Evolutionary conservation across 371 early-diverging fungal species (phyloP).

Genomic region (Basidiobolus heterosporus): DNA sequence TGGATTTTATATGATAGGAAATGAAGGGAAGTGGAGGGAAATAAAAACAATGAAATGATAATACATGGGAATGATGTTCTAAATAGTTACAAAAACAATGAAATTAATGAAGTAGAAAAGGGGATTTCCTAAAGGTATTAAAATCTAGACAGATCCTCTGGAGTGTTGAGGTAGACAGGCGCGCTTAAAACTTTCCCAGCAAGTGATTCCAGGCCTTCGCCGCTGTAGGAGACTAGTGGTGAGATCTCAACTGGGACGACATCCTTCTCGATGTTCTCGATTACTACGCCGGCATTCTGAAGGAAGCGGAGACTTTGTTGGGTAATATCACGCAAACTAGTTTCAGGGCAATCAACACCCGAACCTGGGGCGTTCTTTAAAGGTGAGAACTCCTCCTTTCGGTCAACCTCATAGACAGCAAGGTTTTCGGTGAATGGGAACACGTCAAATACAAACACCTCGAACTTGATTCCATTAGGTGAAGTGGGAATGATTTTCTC

Average conservation of each 20-base stretch:
- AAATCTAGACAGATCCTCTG: background rate
- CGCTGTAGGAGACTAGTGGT: slow-evolving; percentile 78
- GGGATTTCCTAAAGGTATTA: background rate
- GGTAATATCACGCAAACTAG: slow-evolving; percentile 73
- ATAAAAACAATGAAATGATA: too few relatives aligned
- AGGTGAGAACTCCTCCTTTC: slow-evolving; percentile 92
- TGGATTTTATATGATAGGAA: too few relatives aligned
- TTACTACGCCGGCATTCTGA: slow-evolving; percentile 66
- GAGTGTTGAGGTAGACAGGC: background rate
- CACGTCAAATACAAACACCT: slow-evolving; percentile 86
- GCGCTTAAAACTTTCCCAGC: background rate
- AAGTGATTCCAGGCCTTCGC: slow-evolving; percentile 73
- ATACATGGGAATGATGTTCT: too few relatives aligned
- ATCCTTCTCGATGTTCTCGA: slow-evolving; percentile 35
- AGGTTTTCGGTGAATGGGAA: slow-evolving; percentile 74
- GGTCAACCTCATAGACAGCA: slow-evolving; percentile 81
- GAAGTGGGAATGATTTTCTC: slow-evolving; percentile 49
- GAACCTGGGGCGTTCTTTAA: slow-evolving; percentile 90
- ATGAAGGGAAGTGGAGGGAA: too few relatives aligned
- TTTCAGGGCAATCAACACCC: slow-evolving; percentile 81
- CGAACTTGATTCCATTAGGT: slow-evolving; percentile 91
- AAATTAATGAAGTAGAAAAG: background rate
- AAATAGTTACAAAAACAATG: background rate
- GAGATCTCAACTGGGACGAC: slow-evolving; percentile 57
- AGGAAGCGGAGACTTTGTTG: slow-evolving; percentile 71